Evolutionary conservation across 2,329 filamentous ascomycete species (phyloP), one percentile per base, ranked within the genome.

Genomic region (Xylaria sp.): DNA sequence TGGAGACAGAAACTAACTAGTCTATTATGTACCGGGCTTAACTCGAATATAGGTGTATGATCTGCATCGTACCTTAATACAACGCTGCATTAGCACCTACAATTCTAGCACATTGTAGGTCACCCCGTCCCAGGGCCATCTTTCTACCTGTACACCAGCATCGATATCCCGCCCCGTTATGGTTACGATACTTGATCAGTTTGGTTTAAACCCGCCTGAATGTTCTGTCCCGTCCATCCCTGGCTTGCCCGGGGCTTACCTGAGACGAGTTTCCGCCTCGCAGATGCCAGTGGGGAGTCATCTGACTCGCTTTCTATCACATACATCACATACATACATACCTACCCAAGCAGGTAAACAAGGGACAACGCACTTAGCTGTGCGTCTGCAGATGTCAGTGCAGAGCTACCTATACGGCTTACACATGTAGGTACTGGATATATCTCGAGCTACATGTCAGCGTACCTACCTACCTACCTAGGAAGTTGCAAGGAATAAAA

Each of bases 231-330:
- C 18, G 53, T 48, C 8, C 64, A 39, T 5, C 34, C 46, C 48
- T 52, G 28, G 45, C 50, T 61, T 25, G 23, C 23, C 23, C 15
- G 7, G 56, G 52, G 39, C 28, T 41, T 48, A 28, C 64, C 60
- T 34, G 55, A 66, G 25, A 48, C 43, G 48, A 34, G 55, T 39
- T 65, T 25, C 58, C 39, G 58, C 45, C 58, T 65, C 62, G 60
- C 52, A 67, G 57, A 55, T 36, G 56, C 32, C 60, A 56, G 52
- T 67, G 67, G 52, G 23, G 46, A 45, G 36, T 46, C 66, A 63
- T 66, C 52, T 59, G 66, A 60, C 60, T 63, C 20, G 36, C 36
- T 34, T 25, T 34, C 48, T 8, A 39, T 48, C 34, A 36, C 30
- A 34, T 48, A 52, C 34, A 20, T 48, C 32, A 43, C 7, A 28